Evolutionary conservation across 2,329 filamentous ascomycete genomes (phyloP).

Genomic region (Aspergillus cejpii): DNA sequence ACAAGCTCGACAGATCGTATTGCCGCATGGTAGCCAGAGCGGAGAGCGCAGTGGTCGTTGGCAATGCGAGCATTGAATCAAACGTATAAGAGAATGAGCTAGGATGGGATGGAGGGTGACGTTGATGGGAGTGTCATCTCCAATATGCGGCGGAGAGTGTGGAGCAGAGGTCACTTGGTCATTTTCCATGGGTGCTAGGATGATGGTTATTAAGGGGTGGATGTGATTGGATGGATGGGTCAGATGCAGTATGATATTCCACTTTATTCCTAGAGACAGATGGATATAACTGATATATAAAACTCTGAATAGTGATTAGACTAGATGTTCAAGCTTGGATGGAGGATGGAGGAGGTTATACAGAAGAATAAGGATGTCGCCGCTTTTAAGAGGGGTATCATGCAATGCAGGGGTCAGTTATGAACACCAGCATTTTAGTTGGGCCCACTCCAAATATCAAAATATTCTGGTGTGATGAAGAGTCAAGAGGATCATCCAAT

Average conservation of each 20-base stretch:
- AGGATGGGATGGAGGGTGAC: neutral
- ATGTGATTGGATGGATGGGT: neutral
- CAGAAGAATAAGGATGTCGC: too few species aligned
- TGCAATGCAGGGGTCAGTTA: too few species aligned
- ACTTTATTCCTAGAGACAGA: too few species aligned
- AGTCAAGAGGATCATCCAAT: too few species aligned
- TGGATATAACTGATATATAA: too few species aligned
- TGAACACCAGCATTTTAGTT: too few species aligned
- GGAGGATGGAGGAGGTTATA: too few species aligned
- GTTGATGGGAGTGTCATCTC: neutral
- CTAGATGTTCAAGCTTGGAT: too few species aligned
- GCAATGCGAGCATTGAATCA: conserved; percentile 73
- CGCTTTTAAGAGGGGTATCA: too few species aligned
- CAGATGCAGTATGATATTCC: neutral
- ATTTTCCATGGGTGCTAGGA: neutral
- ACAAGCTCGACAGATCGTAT: conserved; percentile 68
- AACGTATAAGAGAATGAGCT: conserved; percentile 58
- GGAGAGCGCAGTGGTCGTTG: conserved; percentile 61
- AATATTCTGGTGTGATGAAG: too few species aligned
- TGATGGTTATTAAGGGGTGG: neutral
- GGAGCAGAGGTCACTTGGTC: neutral
- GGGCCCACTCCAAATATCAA: too few species aligned
- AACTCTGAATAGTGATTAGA: too few species aligned
- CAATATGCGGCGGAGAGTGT: neutral
- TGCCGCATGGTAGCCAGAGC: conserved; percentile 73